Percentiles rank a stretch among this genome's conserved stretches.
These are phyloP conservation scores for Magnolia kwangsiensis DNA, from an alignment of 164 flowering plant genomes.

Conservation along the genomic window DNA sequence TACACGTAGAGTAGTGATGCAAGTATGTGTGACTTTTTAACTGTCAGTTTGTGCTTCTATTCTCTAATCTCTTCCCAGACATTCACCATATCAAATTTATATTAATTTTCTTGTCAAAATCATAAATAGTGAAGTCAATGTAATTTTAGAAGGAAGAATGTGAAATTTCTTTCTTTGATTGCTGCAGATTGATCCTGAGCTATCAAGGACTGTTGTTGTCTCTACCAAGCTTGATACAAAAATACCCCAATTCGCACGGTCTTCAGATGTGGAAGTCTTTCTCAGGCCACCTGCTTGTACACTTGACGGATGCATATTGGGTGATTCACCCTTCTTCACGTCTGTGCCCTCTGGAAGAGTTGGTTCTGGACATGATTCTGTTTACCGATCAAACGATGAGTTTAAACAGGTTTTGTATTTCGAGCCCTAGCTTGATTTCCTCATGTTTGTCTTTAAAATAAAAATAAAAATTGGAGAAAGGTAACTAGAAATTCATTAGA, in stretches of 20 bases:
- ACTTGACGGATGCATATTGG: conserved; percentile 86
- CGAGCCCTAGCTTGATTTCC: background rate
- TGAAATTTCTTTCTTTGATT: background rate
- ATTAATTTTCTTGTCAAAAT: background rate
- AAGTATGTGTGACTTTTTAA: conserved; percentile 38
- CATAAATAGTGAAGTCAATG: background rate
- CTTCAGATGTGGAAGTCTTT: conserved; percentile 97
- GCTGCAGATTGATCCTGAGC: conserved; percentile 86
- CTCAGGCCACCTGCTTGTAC: conserved; percentile 82
- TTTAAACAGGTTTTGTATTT: conserved; percentile 68
- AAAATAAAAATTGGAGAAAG: background rate
- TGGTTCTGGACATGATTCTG: conserved; percentile 76
- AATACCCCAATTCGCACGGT: conserved; percentile 89
- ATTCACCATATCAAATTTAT: background rate
- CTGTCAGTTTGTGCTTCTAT: conserved; percentile 4
- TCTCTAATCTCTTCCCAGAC: background rate
- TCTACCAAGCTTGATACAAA: conserved; percentile 96
- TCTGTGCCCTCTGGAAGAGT: conserved; percentile 99
- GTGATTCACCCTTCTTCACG: conserved; percentile 93
- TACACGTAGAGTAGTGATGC: conserved; percentile 91
- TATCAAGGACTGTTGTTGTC: conserved; percentile 88
- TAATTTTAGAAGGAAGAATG: too few species aligned
- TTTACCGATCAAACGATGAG: conserved; percentile 81
- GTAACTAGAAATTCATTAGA: too few species aligned
- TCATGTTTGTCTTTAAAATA: too few species aligned